A percentile compares a stretch with the other conserved stretches of the same genome.
These are phyloP conservation scores for Trichoderma harzianum DNA, from an alignment of 2,329 filamentous ascomycete species.

Conservation along the genomic window DNA sequence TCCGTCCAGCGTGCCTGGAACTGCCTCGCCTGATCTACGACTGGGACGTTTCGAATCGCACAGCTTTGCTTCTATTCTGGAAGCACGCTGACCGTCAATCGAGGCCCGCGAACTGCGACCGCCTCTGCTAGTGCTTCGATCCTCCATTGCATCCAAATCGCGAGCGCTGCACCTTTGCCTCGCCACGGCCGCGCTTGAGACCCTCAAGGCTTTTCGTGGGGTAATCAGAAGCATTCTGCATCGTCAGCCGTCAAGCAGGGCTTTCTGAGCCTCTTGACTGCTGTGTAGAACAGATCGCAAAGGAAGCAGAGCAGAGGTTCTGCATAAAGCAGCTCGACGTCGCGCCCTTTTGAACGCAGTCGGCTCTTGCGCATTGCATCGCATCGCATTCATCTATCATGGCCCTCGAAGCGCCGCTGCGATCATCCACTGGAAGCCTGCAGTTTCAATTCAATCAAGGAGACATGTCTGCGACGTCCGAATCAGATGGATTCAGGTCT, in stretches of 20 bases:
- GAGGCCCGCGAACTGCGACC: slow-evolving; percentile 24
- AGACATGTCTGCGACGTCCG: slow-evolving; percentile 54
- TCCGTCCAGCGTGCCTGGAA: slow-evolving; percentile 7
- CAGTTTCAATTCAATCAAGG: slow-evolving; percentile 40
- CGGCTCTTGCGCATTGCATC: not conserved
- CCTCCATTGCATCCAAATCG: slow-evolving; percentile 2
- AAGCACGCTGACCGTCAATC: slow-evolving; percentile 24
- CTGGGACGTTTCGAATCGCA: slow-evolving; percentile 21
- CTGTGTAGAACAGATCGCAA: not conserved
- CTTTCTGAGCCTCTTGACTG: not conserved
- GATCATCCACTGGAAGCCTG: slow-evolving; percentile 56
- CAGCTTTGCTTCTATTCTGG: slow-evolving; percentile 24
- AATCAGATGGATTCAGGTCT: slow-evolving; percentile 47
- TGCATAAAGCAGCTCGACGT: not conserved
- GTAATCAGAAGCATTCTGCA: slow-evolving; percentile 27
- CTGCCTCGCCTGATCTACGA: slow-evolving; percentile 17
- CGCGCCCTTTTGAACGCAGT: not conserved
- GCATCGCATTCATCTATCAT: slow-evolving; percentile 24
- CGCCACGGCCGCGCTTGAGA: slow-evolving; percentile 11
- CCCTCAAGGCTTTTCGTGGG: slow-evolving; percentile 16
- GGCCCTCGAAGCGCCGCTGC: slow-evolving; percentile 52
- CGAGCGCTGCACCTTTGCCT: slow-evolving; percentile 13
- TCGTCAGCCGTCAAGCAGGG: slow-evolving; percentile 19
- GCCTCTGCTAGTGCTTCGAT: slow-evolving; percentile 20
- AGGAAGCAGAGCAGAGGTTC: not conserved